Base-by-base conservation (phyloP, 306 rosid species). In the Cicer arietinum region DNA sequence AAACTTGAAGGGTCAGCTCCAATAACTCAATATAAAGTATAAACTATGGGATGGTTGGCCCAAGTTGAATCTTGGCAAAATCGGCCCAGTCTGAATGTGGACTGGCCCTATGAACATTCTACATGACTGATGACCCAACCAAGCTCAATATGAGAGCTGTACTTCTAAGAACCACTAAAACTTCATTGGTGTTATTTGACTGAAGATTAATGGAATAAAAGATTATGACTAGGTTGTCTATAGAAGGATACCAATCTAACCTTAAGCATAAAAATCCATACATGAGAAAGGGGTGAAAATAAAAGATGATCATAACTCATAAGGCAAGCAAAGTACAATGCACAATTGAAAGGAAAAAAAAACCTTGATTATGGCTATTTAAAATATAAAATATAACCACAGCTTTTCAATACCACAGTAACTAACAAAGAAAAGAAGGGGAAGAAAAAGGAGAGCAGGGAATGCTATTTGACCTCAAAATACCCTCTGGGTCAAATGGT, bases 401-500 rank as follows among this genome's bases (percentile, higher is more conserved):
- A 5, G 68, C 12, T 20, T 73, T 25, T n/a, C 58, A 63, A 53
- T 44, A 76, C 25, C 65, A 61, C 50, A 68, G 25, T 16, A 58
- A 58, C n/a, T 6, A 70, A 40, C 10, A 68, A 53, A 53, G 8
- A 66, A 66, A 59, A 75, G 10, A 52, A 57, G 37, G 37, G 1
- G 37, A 0, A 44, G 50, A n/a, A 68, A 56, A 22, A 17, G 81
- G 22, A 79, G 37, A 71, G 47, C 65, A 63, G 41, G 76, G 40
- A 71, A 44, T 54, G 20, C 57, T 78, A 69, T 54, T 72, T 5
- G 12, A 91, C 97, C 97, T 89, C 82, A 89, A 79, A 57, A 87
- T 84, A 73, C 97, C 97, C 88, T 91, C 94, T 1, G 90, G 90
- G 50, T 89, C 97, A 87, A 89, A 89, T 70, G 97, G 97, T 9